Evolutionary conservation across 1,284 basidiomycete genomes (phyloP).

Genomic region (Amylostereum areolatum): DNA sequence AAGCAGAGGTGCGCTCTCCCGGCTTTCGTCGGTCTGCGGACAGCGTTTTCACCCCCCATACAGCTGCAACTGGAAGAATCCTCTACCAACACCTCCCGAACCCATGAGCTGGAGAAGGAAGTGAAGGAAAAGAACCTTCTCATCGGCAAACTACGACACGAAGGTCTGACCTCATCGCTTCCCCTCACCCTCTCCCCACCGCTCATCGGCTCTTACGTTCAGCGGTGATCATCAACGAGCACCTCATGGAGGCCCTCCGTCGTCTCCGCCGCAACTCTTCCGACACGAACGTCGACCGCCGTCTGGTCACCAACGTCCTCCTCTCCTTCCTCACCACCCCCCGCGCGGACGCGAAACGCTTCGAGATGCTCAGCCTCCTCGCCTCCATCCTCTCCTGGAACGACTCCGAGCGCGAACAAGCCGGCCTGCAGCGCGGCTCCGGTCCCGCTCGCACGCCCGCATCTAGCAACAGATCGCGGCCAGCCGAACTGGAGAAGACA

Average conservation of each 20-base stretch:
- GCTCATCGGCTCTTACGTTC: slow-evolving; percentile 8
- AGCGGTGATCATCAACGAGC: slow-evolving; percentile 97
- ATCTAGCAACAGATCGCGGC: slow-evolving; percentile 46
- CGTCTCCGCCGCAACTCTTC: slow-evolving; percentile 82
- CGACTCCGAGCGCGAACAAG: slow-evolving; percentile 85
- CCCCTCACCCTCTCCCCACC: neutral
- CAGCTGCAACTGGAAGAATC: slow-evolving; percentile 72
- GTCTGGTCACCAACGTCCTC: slow-evolving; percentile 92
- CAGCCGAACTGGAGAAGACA: slow-evolving; percentile 60
- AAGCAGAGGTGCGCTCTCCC: slow-evolving; percentile 64
- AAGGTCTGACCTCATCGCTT: slow-evolving; percentile 51
- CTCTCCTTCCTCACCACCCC: slow-evolving; percentile 90
- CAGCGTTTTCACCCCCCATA: neutral
- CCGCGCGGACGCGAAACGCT: slow-evolving; percentile 89
- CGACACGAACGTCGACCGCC: slow-evolving; percentile 87
- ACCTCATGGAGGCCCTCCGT: slow-evolving; percentile 95
- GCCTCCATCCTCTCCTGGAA: slow-evolving; percentile 88
- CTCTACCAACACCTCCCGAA: slow-evolving; percentile 58
- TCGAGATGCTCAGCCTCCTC: slow-evolving; percentile 92
- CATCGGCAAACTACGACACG: slow-evolving; percentile 90
- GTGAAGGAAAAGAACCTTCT: slow-evolving; percentile 91
- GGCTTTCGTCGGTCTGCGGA: neutral
- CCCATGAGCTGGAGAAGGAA: slow-evolving; percentile 77
- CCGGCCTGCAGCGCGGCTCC: slow-evolving; percentile 69
- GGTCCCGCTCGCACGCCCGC: slow-evolving; percentile 23